Base-by-base conservation (phyloP, 345 rosid genomes). In the Eucalyptus regnans region DNA sequence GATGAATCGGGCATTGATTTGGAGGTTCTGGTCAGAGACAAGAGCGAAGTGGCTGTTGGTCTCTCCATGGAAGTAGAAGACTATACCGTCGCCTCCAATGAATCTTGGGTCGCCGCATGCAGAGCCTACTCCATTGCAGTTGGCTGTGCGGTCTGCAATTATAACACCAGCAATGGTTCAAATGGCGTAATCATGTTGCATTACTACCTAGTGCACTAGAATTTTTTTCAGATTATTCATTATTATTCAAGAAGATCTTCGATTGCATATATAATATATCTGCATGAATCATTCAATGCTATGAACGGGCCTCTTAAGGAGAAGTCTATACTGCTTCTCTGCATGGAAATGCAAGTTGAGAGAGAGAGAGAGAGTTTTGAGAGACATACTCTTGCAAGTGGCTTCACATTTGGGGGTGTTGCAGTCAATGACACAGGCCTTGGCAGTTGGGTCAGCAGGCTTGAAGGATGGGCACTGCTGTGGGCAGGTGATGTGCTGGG, bases 31-130 rank as follows among this genome's bases (percentile, higher is more conserved):
- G 66, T 90, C 89, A 27, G 91, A 87, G 18, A 90, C 86, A 48
- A 90, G 58, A 50, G 87, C 66, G 76, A 90, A 90, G 85, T 83
- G 87, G 64, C 68, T 44, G 66, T 84, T 79, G 60, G 83, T 90
- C 44, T 68, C 52, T 62, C 91, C 91, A 50, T 90, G 91, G 91
- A 90, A 90, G 86, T 90, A 90, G 91, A 87, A 90, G 52, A 88
- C 86, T 50, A 90, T 79, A 23, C 91, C 91, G 12, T 90, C 89
- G 44, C 91, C 87, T 23, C 91, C 91, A 31, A 90, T 25, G 71
- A 90, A 87, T 33, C 91, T 66, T 13, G 91, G 91, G 68, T 87
- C 91, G 13, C 87, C 87, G 29, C 91, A 90, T 15, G 87, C 87
- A 9, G 91, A 84, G 52, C 91, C 91, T n/a, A 51, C 31, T 16